These are phyloP conservation scores for Trichoderma arundinaceum DNA, from an alignment of 2,329 filamentous ascomycete species.

Conservation along the genomic window DNA sequence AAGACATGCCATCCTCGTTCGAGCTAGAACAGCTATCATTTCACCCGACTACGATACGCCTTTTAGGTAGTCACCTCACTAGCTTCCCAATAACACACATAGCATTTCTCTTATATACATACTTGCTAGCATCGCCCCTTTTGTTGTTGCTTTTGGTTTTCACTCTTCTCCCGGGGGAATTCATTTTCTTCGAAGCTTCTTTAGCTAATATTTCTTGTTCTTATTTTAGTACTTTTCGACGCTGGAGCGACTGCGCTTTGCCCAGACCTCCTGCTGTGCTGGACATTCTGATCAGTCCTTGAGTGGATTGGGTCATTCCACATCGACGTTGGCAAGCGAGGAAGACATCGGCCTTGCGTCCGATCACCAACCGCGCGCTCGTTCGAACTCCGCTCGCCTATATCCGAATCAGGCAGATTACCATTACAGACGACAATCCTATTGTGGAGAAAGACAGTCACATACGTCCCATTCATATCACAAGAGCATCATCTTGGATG, in stretches of 20 bases:
- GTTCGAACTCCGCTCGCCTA: constrained; percentile 34
- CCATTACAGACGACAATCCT: neutral
- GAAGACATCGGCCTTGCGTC: constrained; percentile 18
- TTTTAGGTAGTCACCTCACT: constrained; percentile 20
- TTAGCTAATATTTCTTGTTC: constrained; percentile 10
- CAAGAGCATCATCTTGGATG: constrained; percentile 58
- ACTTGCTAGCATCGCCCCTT: constrained; percentile 21
- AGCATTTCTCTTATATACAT: constrained; percentile 23
- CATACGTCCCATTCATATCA: constrained; percentile 43
- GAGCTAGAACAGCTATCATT: constrained; percentile 26
- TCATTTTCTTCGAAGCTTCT: constrained; percentile 5
- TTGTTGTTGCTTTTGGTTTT: constrained; percentile 13
- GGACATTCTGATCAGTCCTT: constrained; percentile 40
- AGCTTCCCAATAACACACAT: constrained; percentile 16
- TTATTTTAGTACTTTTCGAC: constrained; percentile 71
- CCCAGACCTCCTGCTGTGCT: constrained; percentile 51
- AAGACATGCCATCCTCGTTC: constrained; percentile 48
- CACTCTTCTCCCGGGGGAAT: neutral
- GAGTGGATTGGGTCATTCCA: constrained; percentile 37
- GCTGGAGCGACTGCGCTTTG: constrained; percentile 71
- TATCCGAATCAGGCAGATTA: constrained; percentile 14
- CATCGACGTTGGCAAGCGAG: constrained; percentile 31
- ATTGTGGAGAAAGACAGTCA: constrained; percentile 32
- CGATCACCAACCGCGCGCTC: constrained; percentile 16
- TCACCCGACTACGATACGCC: constrained; percentile 14